Conservation (phyloP, 1,284 basidiomycete genomes). For the Malassezia japonica region DNA sequence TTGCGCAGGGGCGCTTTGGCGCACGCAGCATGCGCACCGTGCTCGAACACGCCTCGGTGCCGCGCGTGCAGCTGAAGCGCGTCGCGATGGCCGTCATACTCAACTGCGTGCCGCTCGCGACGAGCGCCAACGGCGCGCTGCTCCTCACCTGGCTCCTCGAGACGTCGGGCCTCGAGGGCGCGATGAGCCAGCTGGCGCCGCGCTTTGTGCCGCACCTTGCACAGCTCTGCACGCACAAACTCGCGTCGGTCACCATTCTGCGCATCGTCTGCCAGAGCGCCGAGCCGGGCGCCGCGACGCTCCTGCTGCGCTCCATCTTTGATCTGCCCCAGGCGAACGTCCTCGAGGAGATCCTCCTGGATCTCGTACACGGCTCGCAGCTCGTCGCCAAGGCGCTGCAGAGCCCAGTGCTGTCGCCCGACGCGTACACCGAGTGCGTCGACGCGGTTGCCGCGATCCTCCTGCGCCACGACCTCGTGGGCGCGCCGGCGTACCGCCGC, state of each 20-base stretch:
- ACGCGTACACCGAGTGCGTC: conserved; percentile 61
- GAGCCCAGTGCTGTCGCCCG: conserved; percentile 66
- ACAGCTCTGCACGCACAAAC: conserved; percentile 92
- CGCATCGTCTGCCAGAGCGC: conserved; percentile 52
- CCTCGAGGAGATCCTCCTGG: conserved; percentile 73
- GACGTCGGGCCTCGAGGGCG: conserved; percentile 78
- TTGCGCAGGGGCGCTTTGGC: conserved; percentile 90
- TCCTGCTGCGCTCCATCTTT: conserved; percentile 46
- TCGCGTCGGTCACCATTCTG: conserved; percentile 85
- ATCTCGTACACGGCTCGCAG: conserved; percentile 67
- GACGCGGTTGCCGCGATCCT: conserved; percentile 51
- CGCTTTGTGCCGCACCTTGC: conserved; percentile 91
- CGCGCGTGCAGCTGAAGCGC: conserved; percentile 57
- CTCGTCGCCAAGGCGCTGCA: conserved; percentile 57
- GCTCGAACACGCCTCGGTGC: conserved; percentile 73
- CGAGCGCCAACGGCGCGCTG: conserved; percentile 91
- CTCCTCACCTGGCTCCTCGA: conserved; percentile 94
- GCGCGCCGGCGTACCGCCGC: conserved; percentile 62
- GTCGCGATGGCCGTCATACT: conserved; percentile 87
- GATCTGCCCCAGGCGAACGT: conserved; percentile 66
- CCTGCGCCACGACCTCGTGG: conserved; percentile 28
- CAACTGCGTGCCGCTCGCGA: conserved; percentile 93
- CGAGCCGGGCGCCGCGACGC: conserved; percentile 42
- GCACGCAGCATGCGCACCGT: conserved; percentile 95
- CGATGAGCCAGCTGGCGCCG: conserved; percentile 82